phyloP scores from a whole-genome alignment of 2,329 filamentous ascomycete genomes.

The Nemania sp. region DNA sequence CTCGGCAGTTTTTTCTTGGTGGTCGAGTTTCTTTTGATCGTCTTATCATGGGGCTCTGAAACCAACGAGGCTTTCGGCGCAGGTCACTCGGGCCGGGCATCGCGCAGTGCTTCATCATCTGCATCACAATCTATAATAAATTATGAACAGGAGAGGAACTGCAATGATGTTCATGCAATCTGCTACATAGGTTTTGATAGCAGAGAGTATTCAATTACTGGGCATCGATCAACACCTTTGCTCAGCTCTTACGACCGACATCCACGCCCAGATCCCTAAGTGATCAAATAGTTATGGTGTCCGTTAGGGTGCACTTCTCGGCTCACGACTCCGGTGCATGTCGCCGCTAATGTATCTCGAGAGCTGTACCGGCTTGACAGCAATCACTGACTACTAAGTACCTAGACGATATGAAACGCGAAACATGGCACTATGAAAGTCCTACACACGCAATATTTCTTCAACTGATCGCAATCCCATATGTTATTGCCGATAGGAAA shows the following conservation, averaged over 20 bases:
- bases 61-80: neutral
- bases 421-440: conserved; percentile 3
- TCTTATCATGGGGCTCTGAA: neutral
- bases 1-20: neutral
- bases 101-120: neutral
- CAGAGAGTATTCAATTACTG: neutral
- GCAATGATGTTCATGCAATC: neutral
- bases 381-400: neutral
- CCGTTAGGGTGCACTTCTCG: neutral
- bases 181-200: neutral
- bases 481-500: conserved; percentile 1
- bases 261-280: neutral
- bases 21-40: neutral
- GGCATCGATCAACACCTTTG: neutral
- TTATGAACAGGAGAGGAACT: neutral
- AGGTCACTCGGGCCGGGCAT: neutral
- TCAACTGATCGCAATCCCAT: neutral
- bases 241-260: neutral
- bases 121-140: neutral
- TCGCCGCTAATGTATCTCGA: neutral
- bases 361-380: neutral
- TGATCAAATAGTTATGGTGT: neutral
- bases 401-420: conserved; percentile 3
- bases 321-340: neutral
- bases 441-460: conserved; percentile 4